Evolutionary conservation across 192 early-diverging fungal genomes (phyloP).

Genomic region (Coemansia umbellata): DNA sequence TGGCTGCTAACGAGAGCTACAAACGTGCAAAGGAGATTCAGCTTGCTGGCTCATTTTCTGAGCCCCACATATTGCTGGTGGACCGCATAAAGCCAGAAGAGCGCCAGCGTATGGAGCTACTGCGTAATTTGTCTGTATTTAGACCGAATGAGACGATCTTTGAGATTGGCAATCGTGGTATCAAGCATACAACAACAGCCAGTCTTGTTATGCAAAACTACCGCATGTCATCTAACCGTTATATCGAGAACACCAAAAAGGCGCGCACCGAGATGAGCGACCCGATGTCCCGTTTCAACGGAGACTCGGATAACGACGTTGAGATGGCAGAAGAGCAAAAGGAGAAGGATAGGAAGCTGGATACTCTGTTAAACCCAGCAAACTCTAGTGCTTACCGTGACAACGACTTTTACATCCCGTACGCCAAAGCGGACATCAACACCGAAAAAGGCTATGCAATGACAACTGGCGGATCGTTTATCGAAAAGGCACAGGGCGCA

Average conservation of each 20-base stretch:
- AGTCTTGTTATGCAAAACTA: conserved; percentile 63
- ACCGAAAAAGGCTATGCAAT: conserved; percentile 83
- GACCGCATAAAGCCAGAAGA: conserved; percentile 55
- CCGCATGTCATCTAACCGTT: conserved; percentile 45
- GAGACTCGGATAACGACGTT: conserved; percentile 28
- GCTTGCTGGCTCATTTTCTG: conserved; percentile 54
- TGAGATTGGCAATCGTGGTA: conserved; percentile 84
- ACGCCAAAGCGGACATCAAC: conserved; percentile 77
- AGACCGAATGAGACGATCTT: conserved; percentile 91
- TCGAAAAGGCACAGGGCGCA: conserved; percentile 74
- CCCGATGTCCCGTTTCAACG: conserved; percentile 30
- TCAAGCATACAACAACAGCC: conserved; percentile 65
- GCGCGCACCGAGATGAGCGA: conserved; percentile 35
- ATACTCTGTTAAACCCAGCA: conserved; percentile 23
- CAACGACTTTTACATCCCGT: conserved; percentile 83
- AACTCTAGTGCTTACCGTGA: conserved; percentile 55
- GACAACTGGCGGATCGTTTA: conserved; percentile 67
- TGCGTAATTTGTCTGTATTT: conserved; percentile 74
- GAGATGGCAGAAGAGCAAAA: not conserved
- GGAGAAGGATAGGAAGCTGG: not conserved
- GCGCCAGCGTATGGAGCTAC: conserved; percentile 62
- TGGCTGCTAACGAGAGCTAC: conserved; percentile 82
- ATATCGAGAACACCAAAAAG: conserved; percentile 26
- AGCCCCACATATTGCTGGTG: conserved; percentile 75
- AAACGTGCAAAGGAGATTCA: conserved; percentile 80